Evolutionary conservation across 23 red algal species (phyloP), one percentile per base, ranked within the genome.

Genomic region (Gracilaria domingensis): DNA sequence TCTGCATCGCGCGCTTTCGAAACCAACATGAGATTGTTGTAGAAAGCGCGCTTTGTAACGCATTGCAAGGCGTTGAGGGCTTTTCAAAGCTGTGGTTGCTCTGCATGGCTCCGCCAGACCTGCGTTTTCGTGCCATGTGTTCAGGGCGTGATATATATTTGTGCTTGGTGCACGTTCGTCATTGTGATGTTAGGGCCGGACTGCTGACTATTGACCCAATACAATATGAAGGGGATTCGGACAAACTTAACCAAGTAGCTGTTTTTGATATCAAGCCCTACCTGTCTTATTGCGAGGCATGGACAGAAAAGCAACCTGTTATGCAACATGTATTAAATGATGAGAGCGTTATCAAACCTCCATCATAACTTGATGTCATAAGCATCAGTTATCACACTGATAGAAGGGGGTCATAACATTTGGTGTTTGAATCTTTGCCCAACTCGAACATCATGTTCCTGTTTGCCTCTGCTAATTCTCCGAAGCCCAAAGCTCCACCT

Each of bases 221-320:
- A 54, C 14, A 20, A 14, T 48, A 58, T 48, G 38, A 73, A 23
- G 67, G 67, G 2, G 67, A 73, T 44, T 1, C 47, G 18, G 58
- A 58, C 42, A 14, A 44, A 29, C 67, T 73, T n/a, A 17, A 37
- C 7, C 35, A 73, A 37, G 45, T 35, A 5, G 37, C 30, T 28
- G 25, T 81, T 18, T 2, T 81, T 12, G 76, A 81, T 58, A 81
- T 81, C 14, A 81, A 81, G 33, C 76, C 76, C 2, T 81, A 81
- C 47, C 26, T 81, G 26, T 59, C 76, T 21, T 81, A 81, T 33
- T 81, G 76, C 54, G 76, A 81, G n/a, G 47, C 76, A 54, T 81
- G 76, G 76, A 54, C 12, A n/a, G 54, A 81, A 73, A 44, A 42
- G 59, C 59, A 26, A 62, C 59, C 7, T 30, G 24, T 9, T 5